Evolutionary conservation across 2,329 filamentous ascomycete genomes (phyloP), one percentile per base, ranked within the genome.

Genomic region (Aspergillus sclerotialis): DNA sequence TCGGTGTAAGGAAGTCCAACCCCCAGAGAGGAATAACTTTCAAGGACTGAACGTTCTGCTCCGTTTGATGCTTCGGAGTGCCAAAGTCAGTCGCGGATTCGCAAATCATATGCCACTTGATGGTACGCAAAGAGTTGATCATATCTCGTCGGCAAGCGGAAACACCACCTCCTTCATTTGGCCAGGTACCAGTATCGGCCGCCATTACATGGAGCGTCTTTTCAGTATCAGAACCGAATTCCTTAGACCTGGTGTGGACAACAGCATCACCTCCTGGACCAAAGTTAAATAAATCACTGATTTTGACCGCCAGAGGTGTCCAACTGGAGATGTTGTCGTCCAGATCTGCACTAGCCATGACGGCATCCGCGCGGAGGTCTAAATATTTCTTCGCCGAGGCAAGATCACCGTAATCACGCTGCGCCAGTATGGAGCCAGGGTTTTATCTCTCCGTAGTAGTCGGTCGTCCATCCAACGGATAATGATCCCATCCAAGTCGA

Each of bases 71-170:
- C 12, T 72, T 67, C 5, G 72, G 72, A 13, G 73, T 63, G 18
- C 72, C 72, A 40, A 67, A 75, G 39, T 75, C 72, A 44, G 73
- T 73, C 7, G 71, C 71, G 5, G 69, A 69, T 53, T 75, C 72
- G 31, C 68, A 70, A 28, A 75, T 56, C 44, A 74, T 71, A 44
- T 75, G 70, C 58, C 71, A 73, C 36, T 70, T 67, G 42, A 75
- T 71, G 0, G 69, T 72, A 28, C 61, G 60, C 40, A 73, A 65
- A 10, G 67, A 68, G 44, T 75, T 72, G 49, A 75, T 69, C 49
- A 75, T 62, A 46, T 75, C 72, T 28, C 72, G 63, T 26, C 72
- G 61, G 53, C 72, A 75, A 36, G 71, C 71, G 24, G 71, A 74
- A 10, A 75, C 72, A 44, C 72, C 72, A 37, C 72, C 72, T 21